Evolutionary conservation across 129 eudicot species (phyloP).

Genomic region (Ambrosia trifida): DNA sequence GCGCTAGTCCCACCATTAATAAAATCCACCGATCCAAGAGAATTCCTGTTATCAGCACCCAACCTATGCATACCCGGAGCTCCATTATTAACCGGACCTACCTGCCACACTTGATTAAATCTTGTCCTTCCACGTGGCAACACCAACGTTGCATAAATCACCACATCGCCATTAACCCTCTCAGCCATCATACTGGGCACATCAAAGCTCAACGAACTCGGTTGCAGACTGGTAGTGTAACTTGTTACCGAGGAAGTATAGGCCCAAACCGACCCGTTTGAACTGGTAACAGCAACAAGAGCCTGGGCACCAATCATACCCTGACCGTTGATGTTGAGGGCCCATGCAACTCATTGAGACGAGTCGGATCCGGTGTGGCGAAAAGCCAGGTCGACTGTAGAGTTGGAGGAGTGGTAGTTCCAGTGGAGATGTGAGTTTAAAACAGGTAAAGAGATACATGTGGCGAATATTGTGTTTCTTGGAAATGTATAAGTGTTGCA

Average conservation of each 20-base stretch:
- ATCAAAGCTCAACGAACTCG: constrained; percentile 45
- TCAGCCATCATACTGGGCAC: constrained; percentile 47
- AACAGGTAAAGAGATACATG: constrained; percentile 53
- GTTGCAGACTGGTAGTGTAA: constrained; percentile 23
- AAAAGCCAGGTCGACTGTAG: constrained; percentile 66
- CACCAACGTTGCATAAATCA: constrained; percentile 59
- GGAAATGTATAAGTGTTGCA: constrained; percentile 43
- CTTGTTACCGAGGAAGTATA: constrained; percentile 49
- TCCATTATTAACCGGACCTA: constrained; percentile 46
- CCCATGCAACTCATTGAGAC: constrained; percentile 87
- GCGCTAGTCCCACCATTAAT: constrained; percentile 41
- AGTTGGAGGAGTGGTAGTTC: constrained; percentile 54
- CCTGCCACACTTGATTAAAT: constrained; percentile 83
- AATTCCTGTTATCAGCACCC: constrained; percentile 26
- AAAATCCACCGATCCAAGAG: constrained; percentile 58
- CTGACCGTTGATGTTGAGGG: constrained; percentile 39
- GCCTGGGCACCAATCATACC: constrained; percentile 67
- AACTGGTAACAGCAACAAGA: constrained; percentile 49
- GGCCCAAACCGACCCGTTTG: constrained; percentile 45
- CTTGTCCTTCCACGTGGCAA: constrained; percentile 54
- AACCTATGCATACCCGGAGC: constrained; percentile 37
- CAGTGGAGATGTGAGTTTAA: constrained; percentile 63
- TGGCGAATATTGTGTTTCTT: constrained; percentile 37
- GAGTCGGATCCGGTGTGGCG: constrained; percentile 42
- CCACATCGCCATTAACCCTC: constrained; percentile 36